Base-by-base conservation (phyloP, 768 basidiomycete species). In the Mycena belliarum region DNA sequence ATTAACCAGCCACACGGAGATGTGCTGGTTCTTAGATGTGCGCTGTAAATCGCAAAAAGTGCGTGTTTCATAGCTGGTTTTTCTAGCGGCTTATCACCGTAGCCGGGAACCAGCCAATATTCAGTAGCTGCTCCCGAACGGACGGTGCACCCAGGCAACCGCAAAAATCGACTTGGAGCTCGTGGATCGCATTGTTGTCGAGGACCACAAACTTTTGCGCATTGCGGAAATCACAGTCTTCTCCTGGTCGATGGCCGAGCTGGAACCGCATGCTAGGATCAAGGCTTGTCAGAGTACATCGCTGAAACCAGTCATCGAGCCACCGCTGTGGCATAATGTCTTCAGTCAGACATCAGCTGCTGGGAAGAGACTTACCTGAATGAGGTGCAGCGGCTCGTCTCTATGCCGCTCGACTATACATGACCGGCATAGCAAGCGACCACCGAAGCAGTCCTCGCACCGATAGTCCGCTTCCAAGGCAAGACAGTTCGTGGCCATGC, bases 161-260 rank as follows among this genome's bases (percentile, higher is more conserved):
- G 12, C 43, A 45, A 28, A 66, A 67, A 28, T 61, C 51, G 5
- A 69, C 25, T 3, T 50, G 12, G 3, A 71, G 15, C 1, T 21
- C 12, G 41, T 71, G 70, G 6, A 70, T 49, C 6, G 62, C 62
- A 43, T 68, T 68, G 18, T 46, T 55, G 32, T 66, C 46, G 16
- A 71, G 42, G 1, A 71, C 63, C 21, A 64, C 43, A 20, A 71
- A 63, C 3, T 23, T 28, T 29, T 53, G 52, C 5, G 47, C 54
- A 5, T 45, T 6, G 8, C 20, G 23, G 14, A 59, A 52, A 9
- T 57, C 48, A 46, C 68, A 68, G 6, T 45, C 25, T 6, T 46
- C 43, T 6, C 52, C 49, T 6, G 32, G 23, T 6, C 33, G 41
- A 44, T 71, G 70, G 1, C 69, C 69, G 5, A 71, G 37, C 40